Base-by-base conservation (phyloP, 2,329 filamentous ascomycete genomes). In the Neurospora crassa region DNA sequence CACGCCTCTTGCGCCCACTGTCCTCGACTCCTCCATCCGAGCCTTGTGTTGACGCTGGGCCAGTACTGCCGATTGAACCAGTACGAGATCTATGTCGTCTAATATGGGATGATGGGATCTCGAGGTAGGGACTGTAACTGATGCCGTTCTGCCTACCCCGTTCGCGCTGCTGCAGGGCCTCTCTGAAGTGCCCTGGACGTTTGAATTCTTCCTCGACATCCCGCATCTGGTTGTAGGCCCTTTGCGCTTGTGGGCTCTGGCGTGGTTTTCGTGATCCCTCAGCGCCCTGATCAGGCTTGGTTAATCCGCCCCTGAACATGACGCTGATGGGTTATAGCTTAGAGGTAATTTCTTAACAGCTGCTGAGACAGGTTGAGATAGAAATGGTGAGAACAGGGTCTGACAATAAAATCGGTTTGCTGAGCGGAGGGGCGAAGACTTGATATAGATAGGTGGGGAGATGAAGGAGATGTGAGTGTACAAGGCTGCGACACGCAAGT, bases 171-270 rank as follows among this genome's bases (percentile, higher is more conserved):
- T 29, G 53, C 10, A 63, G 53, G 34, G 53, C 53, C 10, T 63
- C 53, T 8, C 16, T 11, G 16, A 63, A 37, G 7, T 16, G 53
- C 53, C 53, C 24, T 5, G 53, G 16, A 63, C 24, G 16, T 29
- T 70, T 72, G 42, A 53, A 42, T 20, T 69, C 67, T 37, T 74
- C 76, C 37, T 76, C 71, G 10, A 72, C 68, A 41, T 70, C 29
- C 5, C 74, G 73, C 72, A 73, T 71, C 11, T 68, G 59, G 69
- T 75, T 73, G 68, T 76, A 77, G 2, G 76, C 68, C 2, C 68
- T 70, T 59, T 76, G 76, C 0, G 70, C 71, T 67, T 75, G 73
- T 18, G 53, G 47, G 2, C 69, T 75, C 18, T 73, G 75, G 8
- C 34, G 29, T 2, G 67, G 70, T 18, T 59, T 63, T 63, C 53